Evolutionary conservation across 257 asterid genomes (phyloP).

Genomic region (Ballota nigra): DNA sequence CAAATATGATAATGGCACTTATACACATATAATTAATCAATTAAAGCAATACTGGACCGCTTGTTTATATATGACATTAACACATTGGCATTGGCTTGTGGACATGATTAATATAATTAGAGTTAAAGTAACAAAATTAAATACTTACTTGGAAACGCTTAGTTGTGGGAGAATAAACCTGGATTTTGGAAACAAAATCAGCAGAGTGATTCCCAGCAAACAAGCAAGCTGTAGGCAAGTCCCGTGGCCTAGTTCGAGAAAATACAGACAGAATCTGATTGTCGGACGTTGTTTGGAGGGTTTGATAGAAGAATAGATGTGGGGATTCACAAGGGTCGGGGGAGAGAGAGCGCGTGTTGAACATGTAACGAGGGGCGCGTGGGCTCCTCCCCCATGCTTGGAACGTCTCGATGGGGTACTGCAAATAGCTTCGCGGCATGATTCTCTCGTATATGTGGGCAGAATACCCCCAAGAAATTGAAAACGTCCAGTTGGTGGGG

Average conservation of each 20-base stretch:
- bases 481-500: conserved; percentile 50
- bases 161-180: conserved; percentile 30
- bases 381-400: conserved; percentile 33
- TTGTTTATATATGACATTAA: no score
- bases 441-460: conserved; percentile 44
- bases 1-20: no score
- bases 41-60: no score
- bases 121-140: neutral
- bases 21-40: no score
- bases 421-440: conserved; percentile 40
- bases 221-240: conserved; percentile 35
- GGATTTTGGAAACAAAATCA: conserved; percentile 37
- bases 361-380: conserved; percentile 47
- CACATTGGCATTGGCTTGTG: no score
- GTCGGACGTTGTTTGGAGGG: conserved; percentile 1
- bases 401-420: conserved; percentile 57
- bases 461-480: conserved; percentile 58
- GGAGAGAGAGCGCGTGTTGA: conserved; percentile 47
- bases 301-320: conserved; percentile 45
- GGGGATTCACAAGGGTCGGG: conserved; percentile 53
- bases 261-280: conserved; percentile 26
- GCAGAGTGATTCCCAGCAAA: conserved; percentile 40
- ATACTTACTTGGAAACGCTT: conserved; percentile 41
- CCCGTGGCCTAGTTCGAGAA: conserved; percentile 36
- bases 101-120: no score